phyloP scores from a whole-genome alignment of 495 filamentous ascomycete genomes.

The Aspergillus diversus region DNA sequence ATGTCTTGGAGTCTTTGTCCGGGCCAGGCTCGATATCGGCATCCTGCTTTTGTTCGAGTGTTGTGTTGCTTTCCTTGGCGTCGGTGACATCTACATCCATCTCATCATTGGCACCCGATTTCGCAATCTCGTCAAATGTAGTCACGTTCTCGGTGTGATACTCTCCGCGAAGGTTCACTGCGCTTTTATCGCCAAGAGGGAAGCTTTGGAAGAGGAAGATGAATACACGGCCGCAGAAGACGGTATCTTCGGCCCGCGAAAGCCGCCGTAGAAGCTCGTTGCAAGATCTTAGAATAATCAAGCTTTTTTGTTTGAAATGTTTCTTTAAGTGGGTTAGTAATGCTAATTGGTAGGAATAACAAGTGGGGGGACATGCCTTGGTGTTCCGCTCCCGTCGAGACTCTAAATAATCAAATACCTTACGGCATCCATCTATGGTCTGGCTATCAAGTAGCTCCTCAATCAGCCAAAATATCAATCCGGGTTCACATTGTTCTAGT shows the following conservation, averaged over 20 bases:
- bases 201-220: slow-evolving; percentile 98
- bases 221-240: slow-evolving; percentile 95
- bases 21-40: slow-evolving; percentile 22
- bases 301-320: slow-evolving; percentile 80
- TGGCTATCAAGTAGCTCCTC: slow-evolving; percentile 97
- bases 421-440: slow-evolving; percentile 86
- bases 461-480: slow-evolving; percentile 83
- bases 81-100: slow-evolving; percentile 66
- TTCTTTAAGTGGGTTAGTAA: slow-evolving; percentile 48
- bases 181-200: slow-evolving; percentile 92
- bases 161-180: slow-evolving; percentile 93
- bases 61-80: slow-evolving; percentile 41
- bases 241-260: slow-evolving; percentile 92
- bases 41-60: slow-evolving; percentile 28
- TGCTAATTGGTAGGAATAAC: not conserved
- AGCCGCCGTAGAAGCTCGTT: slow-evolving; percentile 92
- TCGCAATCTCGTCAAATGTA: slow-evolving; percentile 66
- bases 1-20: slow-evolving; percentile 29
- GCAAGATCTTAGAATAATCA: slow-evolving; percentile 87
- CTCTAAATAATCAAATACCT: slow-evolving; percentile 91
- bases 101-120: slow-evolving; percentile 34
- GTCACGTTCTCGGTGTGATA: slow-evolving; percentile 97
- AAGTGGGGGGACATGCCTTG: slow-evolving; percentile 46
- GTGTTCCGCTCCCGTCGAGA: slow-evolving; percentile 87
- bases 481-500: slow-evolving; percentile 79